phyloP scores from a whole-genome alignment of 305 asterid genomes.

The Petunia hybrid region DNA sequence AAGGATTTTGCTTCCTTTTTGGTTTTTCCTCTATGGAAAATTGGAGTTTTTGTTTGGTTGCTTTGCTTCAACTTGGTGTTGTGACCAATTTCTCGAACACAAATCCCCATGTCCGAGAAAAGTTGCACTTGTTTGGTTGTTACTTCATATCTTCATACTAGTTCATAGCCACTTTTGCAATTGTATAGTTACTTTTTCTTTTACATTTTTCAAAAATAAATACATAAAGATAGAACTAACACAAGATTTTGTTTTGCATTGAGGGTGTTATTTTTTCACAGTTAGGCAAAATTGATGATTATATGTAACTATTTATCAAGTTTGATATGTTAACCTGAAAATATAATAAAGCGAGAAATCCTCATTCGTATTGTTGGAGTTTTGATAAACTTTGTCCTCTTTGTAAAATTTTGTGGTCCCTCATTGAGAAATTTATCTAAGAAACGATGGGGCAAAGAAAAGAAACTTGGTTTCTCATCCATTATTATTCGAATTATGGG shows the following conservation, averaged over 20 bases:
- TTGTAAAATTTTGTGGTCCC: constrained; percentile 1
- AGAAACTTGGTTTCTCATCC: background rate
- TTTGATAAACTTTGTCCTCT: background rate
- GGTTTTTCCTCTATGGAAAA: constrained; percentile 35
- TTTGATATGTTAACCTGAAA: background rate
- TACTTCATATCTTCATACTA: too few relatives aligned
- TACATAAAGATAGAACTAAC: background rate
- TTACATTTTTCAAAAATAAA: background rate
- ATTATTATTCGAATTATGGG: constrained; percentile 22
- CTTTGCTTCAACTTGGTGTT: constrained; percentile 46
- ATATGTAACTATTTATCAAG: too few relatives aligned
- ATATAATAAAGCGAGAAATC: background rate
- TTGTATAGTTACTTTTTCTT: background rate
- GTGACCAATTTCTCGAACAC: constrained; percentile 35
- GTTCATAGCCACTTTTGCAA: background rate
- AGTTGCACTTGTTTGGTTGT: constrained; percentile 42
- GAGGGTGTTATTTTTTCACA: background rate
- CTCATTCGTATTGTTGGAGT: background rate
- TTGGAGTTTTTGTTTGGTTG: constrained; percentile 40
- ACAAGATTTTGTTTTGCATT: background rate
- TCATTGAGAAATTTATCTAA: background rate
- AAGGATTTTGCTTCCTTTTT: background rate
- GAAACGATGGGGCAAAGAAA: background rate
- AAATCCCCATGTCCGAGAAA: constrained; percentile 59
- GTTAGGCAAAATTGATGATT: background rate